Evolutionary conservation across 2,329 filamentous ascomycete genomes (phyloP), one percentile per base, ranked within the genome.

Genomic region (Podosphaera leucotricha): DNA sequence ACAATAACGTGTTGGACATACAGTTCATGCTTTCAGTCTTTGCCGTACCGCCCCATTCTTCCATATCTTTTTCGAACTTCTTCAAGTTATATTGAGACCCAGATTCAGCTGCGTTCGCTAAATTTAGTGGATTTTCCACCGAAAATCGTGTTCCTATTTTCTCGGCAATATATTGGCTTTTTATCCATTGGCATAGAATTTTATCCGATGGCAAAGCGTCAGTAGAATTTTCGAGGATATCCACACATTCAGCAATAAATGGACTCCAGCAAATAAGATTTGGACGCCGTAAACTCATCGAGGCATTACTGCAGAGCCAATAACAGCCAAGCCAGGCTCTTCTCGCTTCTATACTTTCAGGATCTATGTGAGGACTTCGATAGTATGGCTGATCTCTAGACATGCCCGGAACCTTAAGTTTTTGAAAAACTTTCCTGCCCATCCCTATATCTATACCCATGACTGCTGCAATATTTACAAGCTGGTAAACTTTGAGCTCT

Each of bases 101-200:
- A 1, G 64, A 61, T 49, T 75, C 71, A 0, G 67, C 62, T 39
- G 74, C 68, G 47, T 61, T 64, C 7, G 72, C 62, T 43, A 61
- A 53, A 4, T 56, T 55, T 21, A 44, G 41, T n/a, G 57, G 54
- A 44, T 60, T 57, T 49, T 60, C 58, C 66, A 73, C 71, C 38
- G 65, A 64, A 49, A 75, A 74, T 38, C 69, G 64, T 18, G 64
- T 61, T 2, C 66, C 67, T 30, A 73, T 65, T 48, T 72, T 67
- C 50, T 75, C 71, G 30, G 66, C 68, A 48, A 74, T 65, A 41
- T 62, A 60, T 40, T 65, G 60, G 37, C 64, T 55, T 19, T 59
- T 58, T 1, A 61, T 59, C 61, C 61, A 65, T 36, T 63, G 60
- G 18, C 60, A 61, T 13, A 67, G 51, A 1, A 52, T 48, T 33